Evolutionary conservation across 2,329 filamentous ascomycete species (phyloP).

Genomic region (Sclerotinia borealis): DNA sequence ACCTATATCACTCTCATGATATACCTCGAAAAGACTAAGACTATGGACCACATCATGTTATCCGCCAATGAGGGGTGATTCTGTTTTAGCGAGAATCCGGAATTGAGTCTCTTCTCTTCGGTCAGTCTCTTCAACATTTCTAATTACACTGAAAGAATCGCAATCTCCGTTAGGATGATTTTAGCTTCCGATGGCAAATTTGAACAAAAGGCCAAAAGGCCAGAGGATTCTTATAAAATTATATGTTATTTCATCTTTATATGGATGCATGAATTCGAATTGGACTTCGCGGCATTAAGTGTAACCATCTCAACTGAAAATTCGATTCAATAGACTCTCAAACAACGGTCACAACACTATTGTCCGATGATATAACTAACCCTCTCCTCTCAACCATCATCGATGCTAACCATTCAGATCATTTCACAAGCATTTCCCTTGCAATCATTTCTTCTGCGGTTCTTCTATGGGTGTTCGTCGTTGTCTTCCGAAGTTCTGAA

Average conservation of each 20-base stretch:
- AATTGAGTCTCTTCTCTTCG: too few relatives aligned
- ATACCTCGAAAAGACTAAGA: background rate
- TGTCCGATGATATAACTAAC: background rate
- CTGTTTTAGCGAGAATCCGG: constrained; percentile 1
- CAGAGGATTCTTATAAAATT: background rate
- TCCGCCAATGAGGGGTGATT: background rate
- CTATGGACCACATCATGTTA: background rate
- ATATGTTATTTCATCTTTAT: constrained; percentile 4
- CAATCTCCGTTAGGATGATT: background rate
- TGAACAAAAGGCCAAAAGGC: background rate
- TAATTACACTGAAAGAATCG: background rate
- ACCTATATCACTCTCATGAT: background rate
- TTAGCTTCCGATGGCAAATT: background rate
- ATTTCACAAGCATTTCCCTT: background rate
- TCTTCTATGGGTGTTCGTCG: background rate
- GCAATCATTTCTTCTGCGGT: background rate
- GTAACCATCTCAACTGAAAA: background rate
- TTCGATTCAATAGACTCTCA: background rate
- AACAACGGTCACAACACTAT: background rate
- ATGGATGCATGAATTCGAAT: constrained; percentile 4
- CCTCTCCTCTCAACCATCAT: background rate
- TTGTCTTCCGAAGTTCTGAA: background rate
- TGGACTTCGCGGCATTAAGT: background rate
- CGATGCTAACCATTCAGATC: background rate
- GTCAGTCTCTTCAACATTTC: background rate